Evolutionary conservation across 2,329 filamentous ascomycete genomes (phyloP).

Genomic region (Scleromitrula shiraiana): DNA sequence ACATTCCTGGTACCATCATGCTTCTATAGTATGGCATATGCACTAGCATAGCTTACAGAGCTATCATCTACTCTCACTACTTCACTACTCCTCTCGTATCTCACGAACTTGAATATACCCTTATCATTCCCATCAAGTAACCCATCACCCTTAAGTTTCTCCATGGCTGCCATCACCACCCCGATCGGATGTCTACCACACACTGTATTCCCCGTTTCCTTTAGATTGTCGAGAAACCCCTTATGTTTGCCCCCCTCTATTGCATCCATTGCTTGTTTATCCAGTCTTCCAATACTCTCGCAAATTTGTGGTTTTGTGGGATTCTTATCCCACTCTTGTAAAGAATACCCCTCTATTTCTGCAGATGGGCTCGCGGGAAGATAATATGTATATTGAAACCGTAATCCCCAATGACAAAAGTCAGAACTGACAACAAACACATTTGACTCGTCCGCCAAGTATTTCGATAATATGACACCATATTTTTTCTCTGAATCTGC

Average conservation of each 20-base stretch:
- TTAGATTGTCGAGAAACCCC: conserved; percentile 60
- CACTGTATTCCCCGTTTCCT: conserved; percentile 77
- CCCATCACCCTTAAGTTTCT: conserved; percentile 43
- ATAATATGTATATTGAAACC: conserved; percentile 82
- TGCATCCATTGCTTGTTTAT: conserved; percentile 75
- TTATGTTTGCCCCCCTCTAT: conserved; percentile 69
- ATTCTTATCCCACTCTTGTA: conserved; percentile 25
- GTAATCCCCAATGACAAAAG: conserved; percentile 90
- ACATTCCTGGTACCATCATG: too few relatives aligned
- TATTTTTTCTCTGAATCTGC: conserved; percentile 56
- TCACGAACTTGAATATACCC: conserved; percentile 58
- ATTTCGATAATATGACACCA: conserved; percentile 66
- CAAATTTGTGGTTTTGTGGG: conserved; percentile 54
- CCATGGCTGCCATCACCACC: conserved; percentile 80
- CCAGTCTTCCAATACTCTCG: conserved; percentile 74
- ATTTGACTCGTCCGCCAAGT: conserved; percentile 66
- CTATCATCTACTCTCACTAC: conserved; percentile 61
- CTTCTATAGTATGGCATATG: conserved; percentile 64
- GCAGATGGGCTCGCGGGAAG: conserved; percentile 45
- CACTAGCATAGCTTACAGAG: conserved; percentile 93
- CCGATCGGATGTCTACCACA: conserved; percentile 95
- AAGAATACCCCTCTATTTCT: conserved; percentile 22
- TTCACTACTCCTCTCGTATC: conserved; percentile 80
- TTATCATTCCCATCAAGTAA: conserved; percentile 22
- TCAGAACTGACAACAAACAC: conserved; percentile 88